Evolutionary conservation across 495 filamentous ascomycete species (phyloP).

Genomic region (Trichocladium antarcticum): DNA sequence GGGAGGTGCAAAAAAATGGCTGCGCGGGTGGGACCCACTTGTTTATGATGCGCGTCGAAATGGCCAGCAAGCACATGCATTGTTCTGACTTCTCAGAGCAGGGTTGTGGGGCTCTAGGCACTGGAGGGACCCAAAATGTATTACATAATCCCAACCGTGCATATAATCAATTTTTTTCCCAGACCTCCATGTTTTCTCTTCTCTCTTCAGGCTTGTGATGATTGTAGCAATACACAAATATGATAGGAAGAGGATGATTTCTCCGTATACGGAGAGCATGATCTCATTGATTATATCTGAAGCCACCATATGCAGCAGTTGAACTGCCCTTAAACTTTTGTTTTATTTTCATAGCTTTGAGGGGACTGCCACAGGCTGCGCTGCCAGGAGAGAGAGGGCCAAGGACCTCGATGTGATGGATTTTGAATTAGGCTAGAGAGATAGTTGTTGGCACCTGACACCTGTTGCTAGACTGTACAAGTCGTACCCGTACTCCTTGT

Average conservation of each 20-base stretch:
- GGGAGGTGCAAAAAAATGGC: constrained; percentile 13
- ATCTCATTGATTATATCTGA: constrained; percentile 46
- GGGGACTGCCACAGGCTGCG: too few relatives aligned
- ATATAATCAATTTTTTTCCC: constrained; percentile 11
- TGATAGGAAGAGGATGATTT: constrained; percentile 54
- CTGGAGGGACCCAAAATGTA: too few relatives aligned
- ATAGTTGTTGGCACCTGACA: too few relatives aligned
- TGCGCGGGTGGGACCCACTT: constrained; percentile 1
- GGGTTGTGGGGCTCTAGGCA: too few relatives aligned
- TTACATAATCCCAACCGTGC: constrained; percentile 11
- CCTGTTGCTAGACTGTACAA: too few relatives aligned
- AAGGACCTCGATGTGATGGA: too few relatives aligned
- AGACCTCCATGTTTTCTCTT: constrained; percentile 7
- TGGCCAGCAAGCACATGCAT: neutral
- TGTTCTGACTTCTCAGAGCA: too few relatives aligned
- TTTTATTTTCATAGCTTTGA: neutral
- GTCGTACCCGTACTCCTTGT: too few relatives aligned
- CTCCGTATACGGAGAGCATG: constrained; percentile 38
- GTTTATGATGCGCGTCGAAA: constrained; percentile 5
- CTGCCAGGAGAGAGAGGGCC: too few relatives aligned
- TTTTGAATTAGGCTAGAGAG: too few relatives aligned
- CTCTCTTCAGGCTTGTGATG: constrained; percentile 43
- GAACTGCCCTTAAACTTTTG: constrained; percentile 1
- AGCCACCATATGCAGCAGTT: constrained; percentile 25
- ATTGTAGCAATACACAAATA: constrained; percentile 35